A percentile compares a stretch with the other conserved stretches of the same genome.
Conservation (phyloP, 2,329 filamentous ascomycete genomes). For the Zasmidium cellare region DNA sequence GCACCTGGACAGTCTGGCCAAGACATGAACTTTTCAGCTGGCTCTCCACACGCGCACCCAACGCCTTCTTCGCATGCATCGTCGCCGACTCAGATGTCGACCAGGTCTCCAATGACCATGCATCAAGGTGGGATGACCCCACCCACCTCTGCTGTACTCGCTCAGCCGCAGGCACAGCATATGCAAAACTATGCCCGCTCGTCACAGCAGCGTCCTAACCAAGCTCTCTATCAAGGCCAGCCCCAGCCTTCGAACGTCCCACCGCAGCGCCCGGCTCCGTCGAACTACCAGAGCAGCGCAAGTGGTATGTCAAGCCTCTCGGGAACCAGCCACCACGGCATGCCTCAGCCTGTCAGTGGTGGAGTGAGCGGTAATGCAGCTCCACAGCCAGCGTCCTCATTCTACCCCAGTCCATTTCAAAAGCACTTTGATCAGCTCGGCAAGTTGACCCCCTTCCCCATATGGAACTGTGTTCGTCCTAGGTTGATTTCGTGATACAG, state of each 20-base stretch:
- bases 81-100: constrained; percentile 59
- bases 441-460: constrained; percentile 64
- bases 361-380: constrained; percentile 36
- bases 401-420: constrained; percentile 85
- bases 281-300: constrained; percentile 28
- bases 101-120: constrained; percentile 62
- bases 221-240: constrained; percentile 45
- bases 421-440: constrained; percentile 95
- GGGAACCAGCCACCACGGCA: constrained; percentile 20
- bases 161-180: constrained; percentile 51
- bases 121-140: constrained; percentile 63
- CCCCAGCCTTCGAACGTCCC: constrained; percentile 35
- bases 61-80: constrained; percentile 78
- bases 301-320: constrained; percentile 35
- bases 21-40: constrained; percentile 46
- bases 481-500: constrained; percentile 71
- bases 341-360: constrained; percentile 29
- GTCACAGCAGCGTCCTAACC: constrained; percentile 45
- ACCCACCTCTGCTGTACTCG: constrained; percentile 57
- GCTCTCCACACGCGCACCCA: constrained; percentile 74
- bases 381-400: constrained; percentile 48
- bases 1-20: constrained; percentile 42
- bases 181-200: constrained; percentile 39
- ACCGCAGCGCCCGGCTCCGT: constrained; percentile 21
- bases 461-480: constrained; percentile 66